Evolutionary conservation across 305 asterid species (phyloP).

Genomic region (Fraxinus nigra): DNA sequence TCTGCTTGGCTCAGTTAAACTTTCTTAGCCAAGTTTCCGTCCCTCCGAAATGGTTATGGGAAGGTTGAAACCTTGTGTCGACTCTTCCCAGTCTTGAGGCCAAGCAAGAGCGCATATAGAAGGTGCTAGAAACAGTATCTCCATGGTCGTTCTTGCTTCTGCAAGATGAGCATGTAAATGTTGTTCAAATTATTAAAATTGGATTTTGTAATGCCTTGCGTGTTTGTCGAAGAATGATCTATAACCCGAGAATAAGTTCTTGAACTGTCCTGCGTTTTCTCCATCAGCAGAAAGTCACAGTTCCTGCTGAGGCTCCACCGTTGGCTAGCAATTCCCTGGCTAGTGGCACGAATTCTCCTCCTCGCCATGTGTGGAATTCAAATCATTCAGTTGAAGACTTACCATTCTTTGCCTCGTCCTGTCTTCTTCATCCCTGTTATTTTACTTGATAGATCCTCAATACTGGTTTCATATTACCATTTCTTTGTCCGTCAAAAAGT

Average conservation of each 20-base stretch:
- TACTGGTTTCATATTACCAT: constrained; percentile 39
- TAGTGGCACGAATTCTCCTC: constrained; percentile 28
- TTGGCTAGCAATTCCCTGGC: constrained; percentile 39
- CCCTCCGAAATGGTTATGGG: constrained; percentile 25
- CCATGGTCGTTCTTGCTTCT: constrained; percentile 69
- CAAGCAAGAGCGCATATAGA: constrained; percentile 43
- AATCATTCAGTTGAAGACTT: constrained; percentile 65
- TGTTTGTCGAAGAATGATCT: constrained; percentile 42
- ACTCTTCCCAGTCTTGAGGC: constrained; percentile 54
- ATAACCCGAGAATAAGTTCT: constrained; percentile 20
- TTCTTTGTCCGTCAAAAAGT: constrained; percentile 44
- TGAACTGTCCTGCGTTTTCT: constrained; percentile 35
- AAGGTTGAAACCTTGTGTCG: neutral
- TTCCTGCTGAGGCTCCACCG: constrained; percentile 29
- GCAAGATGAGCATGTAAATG: constrained; percentile 53
- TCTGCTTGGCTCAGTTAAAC: constrained; percentile 50
- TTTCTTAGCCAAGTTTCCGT: constrained; percentile 42
- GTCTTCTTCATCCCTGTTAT: constrained; percentile 31
- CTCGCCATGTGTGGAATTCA: constrained; percentile 71
- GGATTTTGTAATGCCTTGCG: constrained; percentile 43
- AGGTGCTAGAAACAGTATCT: constrained; percentile 62
- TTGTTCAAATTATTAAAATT: constrained; percentile 57
- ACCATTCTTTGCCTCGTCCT: constrained; percentile 40
- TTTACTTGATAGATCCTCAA: constrained; percentile 38
- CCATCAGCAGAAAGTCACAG: constrained; percentile 61